Evolutionary conservation across 2,329 filamentous ascomycete species (phyloP).

Genomic region (Didymella keratinophila): DNA sequence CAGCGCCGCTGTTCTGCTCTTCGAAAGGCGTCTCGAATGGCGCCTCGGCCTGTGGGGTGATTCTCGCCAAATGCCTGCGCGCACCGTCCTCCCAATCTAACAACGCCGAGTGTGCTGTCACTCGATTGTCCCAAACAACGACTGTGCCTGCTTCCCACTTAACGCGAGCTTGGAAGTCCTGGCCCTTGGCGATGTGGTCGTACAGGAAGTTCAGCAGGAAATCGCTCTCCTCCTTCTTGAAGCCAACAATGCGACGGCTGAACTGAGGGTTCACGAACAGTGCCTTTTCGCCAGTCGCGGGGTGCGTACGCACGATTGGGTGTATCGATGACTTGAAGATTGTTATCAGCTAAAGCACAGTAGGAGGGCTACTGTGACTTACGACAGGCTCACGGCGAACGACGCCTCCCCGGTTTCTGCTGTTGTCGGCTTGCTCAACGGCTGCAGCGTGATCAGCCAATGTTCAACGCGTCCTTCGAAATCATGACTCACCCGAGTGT

Average conservation of each 20-base stretch:
- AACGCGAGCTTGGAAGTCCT: conserved; percentile 76
- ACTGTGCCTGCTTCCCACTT: conserved; percentile 83
- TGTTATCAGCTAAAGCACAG: no score
- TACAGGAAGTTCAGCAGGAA: conserved; percentile 78
- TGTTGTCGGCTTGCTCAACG: conserved; percentile 77
- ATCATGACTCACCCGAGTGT: conserved; percentile 70
- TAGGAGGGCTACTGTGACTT: no score
- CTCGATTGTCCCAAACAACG: conserved; percentile 85
- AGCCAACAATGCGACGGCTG: conserved; percentile 79
- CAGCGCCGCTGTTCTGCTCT: conserved; percentile 26
- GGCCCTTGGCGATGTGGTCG: conserved; percentile 74
- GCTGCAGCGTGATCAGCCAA: conserved; percentile 42
- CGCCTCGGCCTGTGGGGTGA: conserved; percentile 82
- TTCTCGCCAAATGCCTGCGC: conserved; percentile 78
- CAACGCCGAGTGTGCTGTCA: conserved; percentile 79
- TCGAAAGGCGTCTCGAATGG: conserved; percentile 71
- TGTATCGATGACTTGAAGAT: conserved; percentile 65
- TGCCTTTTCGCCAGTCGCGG: conserved; percentile 81
- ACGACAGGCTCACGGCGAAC: conserved; percentile 78
- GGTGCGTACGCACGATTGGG: conserved; percentile 82
- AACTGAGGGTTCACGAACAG: conserved; percentile 86
- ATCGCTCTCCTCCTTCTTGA: conserved; percentile 88
- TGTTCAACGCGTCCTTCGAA: neutral
- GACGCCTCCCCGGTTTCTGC: conserved; percentile 71
- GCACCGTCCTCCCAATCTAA: conserved; percentile 84